Conservation (phyloP, 2,329 filamentous ascomycete species). For the Fusarium sp. region DNA sequence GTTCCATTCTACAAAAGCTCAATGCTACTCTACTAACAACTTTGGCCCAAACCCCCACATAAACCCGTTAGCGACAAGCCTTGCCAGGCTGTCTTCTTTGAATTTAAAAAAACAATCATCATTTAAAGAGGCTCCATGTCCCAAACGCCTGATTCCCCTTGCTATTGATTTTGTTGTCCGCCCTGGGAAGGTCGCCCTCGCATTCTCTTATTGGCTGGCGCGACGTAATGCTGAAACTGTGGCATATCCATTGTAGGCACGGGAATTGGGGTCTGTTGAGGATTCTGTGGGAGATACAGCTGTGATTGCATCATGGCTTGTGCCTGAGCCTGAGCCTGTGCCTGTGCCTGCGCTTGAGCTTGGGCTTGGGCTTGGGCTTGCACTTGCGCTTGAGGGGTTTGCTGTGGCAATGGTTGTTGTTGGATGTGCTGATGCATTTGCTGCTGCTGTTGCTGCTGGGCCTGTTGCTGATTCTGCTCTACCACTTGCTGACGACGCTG, state of each 20-base stretch:
- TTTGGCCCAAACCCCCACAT: slow-evolving; percentile 17
- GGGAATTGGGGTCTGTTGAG: slow-evolving; percentile 42
- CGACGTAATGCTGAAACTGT: slow-evolving; percentile 46
- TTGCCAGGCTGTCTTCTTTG: slow-evolving; percentile 1
- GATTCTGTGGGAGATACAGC: slow-evolving; percentile 44
- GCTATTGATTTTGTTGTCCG: slow-evolving; percentile 31
- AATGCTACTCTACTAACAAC: slow-evolving; percentile 30
- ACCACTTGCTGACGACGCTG: slow-evolving; percentile 42
- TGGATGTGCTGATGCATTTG: slow-evolving; percentile 41
- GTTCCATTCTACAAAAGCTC: not conserved
- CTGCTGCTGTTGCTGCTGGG: slow-evolving; percentile 38
- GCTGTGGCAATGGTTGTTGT: slow-evolving; percentile 42
- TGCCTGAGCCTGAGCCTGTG: slow-evolving; percentile 38
- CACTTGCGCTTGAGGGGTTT: slow-evolving; percentile 38
- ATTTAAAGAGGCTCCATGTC: not conserved
- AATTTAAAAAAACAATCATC: not conserved
- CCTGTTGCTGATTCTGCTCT: slow-evolving; percentile 42
- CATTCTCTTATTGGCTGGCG: slow-evolving; percentile 47
- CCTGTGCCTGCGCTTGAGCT: slow-evolving; percentile 43
- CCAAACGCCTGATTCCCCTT: not conserved
- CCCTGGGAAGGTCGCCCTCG: slow-evolving; percentile 43
- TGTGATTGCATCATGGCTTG: slow-evolving; percentile 45
- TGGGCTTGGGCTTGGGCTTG: slow-evolving; percentile 41
- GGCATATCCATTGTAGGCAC: slow-evolving; percentile 45
- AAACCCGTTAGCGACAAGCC: slow-evolving; percentile 28